Base-by-base conservation (phyloP, 2,329 filamentous ascomycete genomes). In the Trichoderma oligosporum region DNA sequence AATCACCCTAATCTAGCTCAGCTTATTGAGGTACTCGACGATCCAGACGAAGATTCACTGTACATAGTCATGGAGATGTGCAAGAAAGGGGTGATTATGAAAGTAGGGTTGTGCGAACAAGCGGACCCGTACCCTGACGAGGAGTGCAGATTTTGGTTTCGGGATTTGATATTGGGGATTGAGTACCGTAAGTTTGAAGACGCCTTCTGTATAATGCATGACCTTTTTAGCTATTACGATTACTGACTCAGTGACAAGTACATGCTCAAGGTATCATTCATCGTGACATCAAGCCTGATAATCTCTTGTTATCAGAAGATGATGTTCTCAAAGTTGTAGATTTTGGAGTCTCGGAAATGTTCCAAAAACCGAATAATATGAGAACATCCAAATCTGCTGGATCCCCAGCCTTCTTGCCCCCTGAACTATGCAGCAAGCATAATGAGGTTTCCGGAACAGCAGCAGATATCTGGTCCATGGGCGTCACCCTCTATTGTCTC, bases 51-150 rank as follows among this genome's bases (percentile, higher is more conserved):
- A 68, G 94, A 99, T 71, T 96, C 92, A 3, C 76, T 99, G 11
- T 99, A 97, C 74, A 97, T 99, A 90, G 94, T 99, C 20, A 82
- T 99, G 71, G 94, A 99, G 71, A 96, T 97, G 90, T 99, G 94
- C 77, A 94, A 96, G 68, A 97, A 97, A 71, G 94, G 94, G 1
- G 93, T 97, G 20, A 84, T 97, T 51, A 97, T 97, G 92, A 93
- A 92, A 67, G 90, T 99, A 56, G 91, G 90, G 3, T 76, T 97
- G n/a, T 88, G 89, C 59, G 87, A 96, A 66, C 79, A 82, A 57
- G 89, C 91, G 16, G 84, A 88, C 60, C 92, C 94, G 0, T 97
- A 97, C 70, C 80, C 84, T 25, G 83, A 88, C 61, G 91, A 97
- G 66, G 80, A 81, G 53, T 97, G 92, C 68, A 84, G 94, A 49